Conservation (phyloP, 768 basidiomycete species). For the Suillus variegatus region DNA sequence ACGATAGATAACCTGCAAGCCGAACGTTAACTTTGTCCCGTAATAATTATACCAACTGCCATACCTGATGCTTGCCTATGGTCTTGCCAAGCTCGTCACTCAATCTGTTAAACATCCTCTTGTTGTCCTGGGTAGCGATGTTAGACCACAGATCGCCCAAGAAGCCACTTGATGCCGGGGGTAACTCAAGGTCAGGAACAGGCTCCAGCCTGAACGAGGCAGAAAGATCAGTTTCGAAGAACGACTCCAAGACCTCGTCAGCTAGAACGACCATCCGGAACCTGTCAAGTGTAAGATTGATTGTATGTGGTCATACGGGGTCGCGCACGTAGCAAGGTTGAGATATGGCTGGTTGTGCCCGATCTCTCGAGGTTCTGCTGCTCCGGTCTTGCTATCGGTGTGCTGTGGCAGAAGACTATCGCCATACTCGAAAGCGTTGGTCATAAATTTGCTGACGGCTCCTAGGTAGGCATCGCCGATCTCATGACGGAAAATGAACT, state of each 20-base stretch:
- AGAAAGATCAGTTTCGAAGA: constrained; percentile 92
- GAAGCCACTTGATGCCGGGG: constrained; percentile 58
- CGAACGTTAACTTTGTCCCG: constrained; percentile 4
- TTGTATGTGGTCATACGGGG: neutral
- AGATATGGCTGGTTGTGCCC: constrained; percentile 89
- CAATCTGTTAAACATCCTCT: constrained; percentile 89
- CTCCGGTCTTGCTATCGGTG: constrained; percentile 34
- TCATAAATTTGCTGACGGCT: constrained; percentile 95
- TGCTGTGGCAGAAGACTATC: constrained; percentile 77
- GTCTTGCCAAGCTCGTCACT: constrained; percentile 95
- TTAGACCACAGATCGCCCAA: constrained; percentile 87
- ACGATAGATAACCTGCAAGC: constrained; percentile 59
- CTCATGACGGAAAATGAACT: constrained; percentile 99
- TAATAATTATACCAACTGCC: constrained; percentile 12
- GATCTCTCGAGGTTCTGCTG: constrained; percentile 46
- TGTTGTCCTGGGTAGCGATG: constrained; percentile 89
- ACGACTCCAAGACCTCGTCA: constrained; percentile 93
- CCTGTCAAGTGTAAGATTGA: constrained; percentile 38
- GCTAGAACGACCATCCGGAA: constrained; percentile 99
- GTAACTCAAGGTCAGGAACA: constrained; percentile 66
- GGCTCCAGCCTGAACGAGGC: constrained; percentile 82
- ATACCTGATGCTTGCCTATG: constrained; percentile 88
- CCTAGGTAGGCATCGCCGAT: constrained; percentile 96
- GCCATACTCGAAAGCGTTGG: constrained; percentile 97
- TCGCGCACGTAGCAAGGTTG: constrained; percentile 78